These are phyloP conservation scores for Verticillium tricorpus DNA, from an alignment of 2,329 filamentous ascomycete species.

Conservation along the genomic window DNA sequence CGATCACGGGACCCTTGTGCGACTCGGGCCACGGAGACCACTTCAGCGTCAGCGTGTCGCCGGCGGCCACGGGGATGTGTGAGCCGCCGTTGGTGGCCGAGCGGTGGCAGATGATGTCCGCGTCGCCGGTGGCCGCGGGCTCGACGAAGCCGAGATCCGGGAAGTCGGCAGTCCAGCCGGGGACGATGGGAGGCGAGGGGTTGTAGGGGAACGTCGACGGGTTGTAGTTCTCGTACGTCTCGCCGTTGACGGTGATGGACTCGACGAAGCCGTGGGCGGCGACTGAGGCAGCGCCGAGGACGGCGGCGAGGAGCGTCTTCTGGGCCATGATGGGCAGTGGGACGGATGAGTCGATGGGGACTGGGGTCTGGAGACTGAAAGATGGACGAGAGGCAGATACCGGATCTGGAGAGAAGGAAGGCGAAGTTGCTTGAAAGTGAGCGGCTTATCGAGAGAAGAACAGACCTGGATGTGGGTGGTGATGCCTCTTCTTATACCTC, in stretches of 20 bases:
- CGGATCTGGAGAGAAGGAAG: neutral
- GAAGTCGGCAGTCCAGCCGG: slow-evolving; percentile 11
- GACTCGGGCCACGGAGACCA: slow-evolving; percentile 64
- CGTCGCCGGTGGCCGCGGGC: slow-evolving; percentile 30
- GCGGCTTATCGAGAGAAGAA: neutral
- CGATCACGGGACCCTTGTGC: slow-evolving; percentile 57
- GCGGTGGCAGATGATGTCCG: slow-evolving; percentile 46
- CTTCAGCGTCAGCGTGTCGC: slow-evolving; percentile 51
- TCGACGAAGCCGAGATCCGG: slow-evolving; percentile 38
- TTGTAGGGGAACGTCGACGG: slow-evolving; percentile 19
- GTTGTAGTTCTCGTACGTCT: slow-evolving; percentile 22
- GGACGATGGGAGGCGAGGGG: slow-evolving; percentile 21
- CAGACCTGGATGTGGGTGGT: neutral
- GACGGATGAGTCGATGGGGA: slow-evolving; percentile 1
- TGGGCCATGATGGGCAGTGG: slow-evolving; percentile 3
- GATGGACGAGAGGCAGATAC: neutral
- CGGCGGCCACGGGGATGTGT: slow-evolving; percentile 49
- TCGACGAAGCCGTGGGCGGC: slow-evolving; percentile 25
- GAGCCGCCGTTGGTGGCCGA: slow-evolving; percentile 32
- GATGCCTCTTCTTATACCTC: neutral
- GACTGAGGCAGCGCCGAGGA: slow-evolving; percentile 18
- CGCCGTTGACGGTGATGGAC: slow-evolving; percentile 20
- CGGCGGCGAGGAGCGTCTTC: slow-evolving; percentile 15
- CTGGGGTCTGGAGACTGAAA: slow-evolving; percentile 7
- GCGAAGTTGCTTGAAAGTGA: neutral